Conservation (phyloP, 768 basidiomycete species). For the Mycena leptocephala region DNA sequence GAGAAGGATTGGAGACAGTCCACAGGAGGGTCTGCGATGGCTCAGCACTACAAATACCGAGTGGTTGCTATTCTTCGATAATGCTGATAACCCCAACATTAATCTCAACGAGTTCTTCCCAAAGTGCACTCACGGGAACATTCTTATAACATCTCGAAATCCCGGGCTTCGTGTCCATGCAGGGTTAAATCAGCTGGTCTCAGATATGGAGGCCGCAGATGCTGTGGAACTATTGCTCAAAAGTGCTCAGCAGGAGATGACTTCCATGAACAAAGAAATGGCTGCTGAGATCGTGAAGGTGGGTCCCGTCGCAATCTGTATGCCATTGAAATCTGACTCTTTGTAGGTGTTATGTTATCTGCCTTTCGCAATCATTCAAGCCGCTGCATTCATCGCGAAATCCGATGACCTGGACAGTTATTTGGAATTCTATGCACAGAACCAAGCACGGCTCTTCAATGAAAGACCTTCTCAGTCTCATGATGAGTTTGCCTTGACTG, state of each 20-base stretch:
- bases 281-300: neutral
- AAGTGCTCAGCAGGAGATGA: neutral
- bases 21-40: neutral
- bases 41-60: neutral
- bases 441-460: neutral
- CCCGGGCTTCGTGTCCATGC: neutral
- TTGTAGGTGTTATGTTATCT: neutral
- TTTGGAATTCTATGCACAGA: neutral
- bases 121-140: conserved; percentile 14
- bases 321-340: neutral
- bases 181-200: neutral
- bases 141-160: conserved; percentile 27
- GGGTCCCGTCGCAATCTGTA: neutral
- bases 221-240: neutral
- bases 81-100: neutral
- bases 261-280: neutral
- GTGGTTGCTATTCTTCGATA: neutral
- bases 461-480: neutral
- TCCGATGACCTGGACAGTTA: neutral
- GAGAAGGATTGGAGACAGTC: neutral
- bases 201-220: neutral
- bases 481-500: too few species aligned
- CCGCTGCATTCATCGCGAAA: neutral
- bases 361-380: neutral
- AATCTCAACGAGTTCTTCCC: conserved; percentile 1